phyloP scores from a whole-genome alignment of 305 asterid species.

The Petunia hybrid region DNA sequence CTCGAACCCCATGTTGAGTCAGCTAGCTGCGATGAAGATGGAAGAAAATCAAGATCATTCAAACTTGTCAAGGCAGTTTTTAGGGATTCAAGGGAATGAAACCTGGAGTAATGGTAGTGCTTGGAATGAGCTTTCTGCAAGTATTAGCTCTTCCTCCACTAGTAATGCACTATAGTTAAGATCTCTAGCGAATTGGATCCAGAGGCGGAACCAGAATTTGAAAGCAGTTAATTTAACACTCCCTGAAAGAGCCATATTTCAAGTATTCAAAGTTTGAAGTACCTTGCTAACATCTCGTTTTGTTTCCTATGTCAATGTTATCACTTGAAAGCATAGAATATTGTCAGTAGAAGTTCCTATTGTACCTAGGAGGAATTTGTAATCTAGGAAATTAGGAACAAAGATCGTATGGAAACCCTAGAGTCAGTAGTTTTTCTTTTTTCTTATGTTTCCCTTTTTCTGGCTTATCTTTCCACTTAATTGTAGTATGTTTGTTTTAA shows the following conservation, averaged over 20 bases:
- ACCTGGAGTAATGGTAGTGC: conserved; percentile 52
- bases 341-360: not conserved
- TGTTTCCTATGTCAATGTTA: not conserved
- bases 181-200: too few species aligned
- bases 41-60: conserved; percentile 54
- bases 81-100: conserved; percentile 49
- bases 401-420: conserved; percentile 30
- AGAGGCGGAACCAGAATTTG: too few species aligned
- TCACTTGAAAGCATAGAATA: not conserved
- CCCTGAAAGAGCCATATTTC: not conserved
- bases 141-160: conserved; percentile 80
- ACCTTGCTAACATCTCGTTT: not conserved
- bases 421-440: not conserved
- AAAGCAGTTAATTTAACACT: too few species aligned
- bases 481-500: conserved; percentile 4
- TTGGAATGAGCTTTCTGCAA: conserved; percentile 75
- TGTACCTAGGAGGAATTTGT: not conserved
- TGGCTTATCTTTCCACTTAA: not conserved
- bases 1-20: conserved; percentile 50
- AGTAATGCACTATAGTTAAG: conserved; percentile 40
- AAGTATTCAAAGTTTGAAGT: not conserved
- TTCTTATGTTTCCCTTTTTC: conserved; percentile 17
- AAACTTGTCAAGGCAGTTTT: conserved; percentile 56
- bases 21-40: conserved; percentile 64
- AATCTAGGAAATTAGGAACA: conserved; percentile 8